Evolutionary conservation across 2,329 filamentous ascomycete species (phyloP).

Genomic region (Nannizzia gypsea): DNA sequence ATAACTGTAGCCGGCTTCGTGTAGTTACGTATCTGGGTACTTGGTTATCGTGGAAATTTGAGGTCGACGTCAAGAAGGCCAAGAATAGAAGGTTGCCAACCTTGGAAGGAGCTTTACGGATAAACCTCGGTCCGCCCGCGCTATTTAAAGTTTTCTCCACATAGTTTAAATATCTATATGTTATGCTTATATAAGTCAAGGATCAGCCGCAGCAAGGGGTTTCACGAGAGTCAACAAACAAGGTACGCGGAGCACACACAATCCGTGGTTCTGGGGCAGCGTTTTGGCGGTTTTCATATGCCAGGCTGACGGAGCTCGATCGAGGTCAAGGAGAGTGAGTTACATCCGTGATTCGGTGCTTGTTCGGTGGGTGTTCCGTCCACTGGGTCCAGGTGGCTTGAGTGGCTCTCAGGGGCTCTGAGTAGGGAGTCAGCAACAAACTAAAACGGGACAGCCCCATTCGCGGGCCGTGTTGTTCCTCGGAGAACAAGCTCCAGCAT

Average conservation of each 20-base stretch:
- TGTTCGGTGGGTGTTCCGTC: not conserved
- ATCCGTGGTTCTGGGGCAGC: not conserved
- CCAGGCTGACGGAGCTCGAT: no score
- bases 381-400: not conserved
- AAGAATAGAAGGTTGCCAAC: not conserved
- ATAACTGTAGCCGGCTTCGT: no score
- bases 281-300: not conserved
- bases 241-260: no score
- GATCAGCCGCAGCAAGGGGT: no score
- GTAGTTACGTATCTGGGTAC: no score
- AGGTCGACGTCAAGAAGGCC: not conserved
- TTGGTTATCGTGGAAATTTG: no score
- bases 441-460: not conserved
- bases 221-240: no score
- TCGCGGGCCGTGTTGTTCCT: not conserved
- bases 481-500: not conserved
- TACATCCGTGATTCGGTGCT: not conserved
- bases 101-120: not conserved
- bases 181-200: not conserved
- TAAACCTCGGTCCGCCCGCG: not conserved
- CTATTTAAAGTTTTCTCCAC: not conserved
- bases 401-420: not conserved
- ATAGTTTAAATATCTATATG: not conserved
- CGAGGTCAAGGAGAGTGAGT: not conserved
- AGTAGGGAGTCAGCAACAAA: not conserved